Evolutionary conservation across 2,329 filamentous ascomycete genomes (phyloP).

Genomic region (Verticillium dahliae): DNA sequence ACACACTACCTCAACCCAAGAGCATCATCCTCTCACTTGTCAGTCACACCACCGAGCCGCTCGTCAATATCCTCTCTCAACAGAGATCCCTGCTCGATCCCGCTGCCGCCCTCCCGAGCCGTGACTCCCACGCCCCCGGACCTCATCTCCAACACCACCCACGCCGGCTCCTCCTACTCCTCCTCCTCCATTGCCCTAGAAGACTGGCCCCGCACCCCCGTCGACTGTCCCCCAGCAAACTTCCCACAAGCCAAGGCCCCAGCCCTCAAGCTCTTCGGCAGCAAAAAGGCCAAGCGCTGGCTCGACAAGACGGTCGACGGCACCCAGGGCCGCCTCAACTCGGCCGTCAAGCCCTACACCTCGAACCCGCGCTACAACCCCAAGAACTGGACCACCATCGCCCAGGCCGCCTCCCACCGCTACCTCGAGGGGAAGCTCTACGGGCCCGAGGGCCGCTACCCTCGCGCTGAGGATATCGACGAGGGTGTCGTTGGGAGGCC

Average conservation of each 20-base stretch:
- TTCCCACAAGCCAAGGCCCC: background rate
- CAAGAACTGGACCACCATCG: background rate
- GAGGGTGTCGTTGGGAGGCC: background rate
- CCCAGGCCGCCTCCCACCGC: background rate
- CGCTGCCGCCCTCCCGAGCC: background rate
- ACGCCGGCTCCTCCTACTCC: background rate
- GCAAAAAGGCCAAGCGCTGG: background rate
- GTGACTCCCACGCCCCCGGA: background rate
- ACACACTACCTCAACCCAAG: background rate
- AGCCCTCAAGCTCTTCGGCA: background rate
- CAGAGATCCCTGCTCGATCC: background rate
- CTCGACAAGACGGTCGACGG: background rate
- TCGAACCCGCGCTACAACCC: conserved; percentile 9
- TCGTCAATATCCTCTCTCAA: background rate
- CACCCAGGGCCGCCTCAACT: background rate
- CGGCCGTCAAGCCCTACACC: conserved; percentile 8
- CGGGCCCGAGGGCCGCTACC: background rate
- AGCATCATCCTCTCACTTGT: background rate
- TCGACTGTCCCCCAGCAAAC: background rate
- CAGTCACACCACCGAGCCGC: background rate
- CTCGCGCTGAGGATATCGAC: background rate
- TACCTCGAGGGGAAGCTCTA: background rate
- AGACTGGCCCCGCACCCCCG: background rate
- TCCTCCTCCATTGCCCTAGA: background rate
- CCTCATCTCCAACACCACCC: background rate